Evolutionary conservation across 176 grass and related monocot species (phyloP).

Genomic region (Paspalum notatum): DNA sequence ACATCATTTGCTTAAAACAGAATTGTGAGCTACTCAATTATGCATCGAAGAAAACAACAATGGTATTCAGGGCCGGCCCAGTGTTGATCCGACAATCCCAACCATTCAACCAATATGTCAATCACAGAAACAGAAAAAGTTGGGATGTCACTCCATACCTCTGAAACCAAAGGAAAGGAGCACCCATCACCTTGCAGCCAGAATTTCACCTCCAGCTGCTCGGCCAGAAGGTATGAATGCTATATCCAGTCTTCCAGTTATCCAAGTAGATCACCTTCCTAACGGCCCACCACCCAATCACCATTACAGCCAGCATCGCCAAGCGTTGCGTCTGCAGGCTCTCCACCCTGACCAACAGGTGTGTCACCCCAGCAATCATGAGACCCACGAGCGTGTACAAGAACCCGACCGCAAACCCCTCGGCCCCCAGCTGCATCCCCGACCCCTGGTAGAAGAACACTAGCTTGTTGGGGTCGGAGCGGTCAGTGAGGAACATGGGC

Average conservation of each 20-base stretch:
- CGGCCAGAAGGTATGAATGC: slow-evolving; percentile 92
- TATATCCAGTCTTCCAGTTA: slow-evolving; percentile 99
- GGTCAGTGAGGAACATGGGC: slow-evolving; percentile 77
- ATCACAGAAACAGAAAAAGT: not conserved
- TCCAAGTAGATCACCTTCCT: slow-evolving; percentile 86
- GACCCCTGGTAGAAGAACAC: slow-evolving; percentile 96
- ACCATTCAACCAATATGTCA: slow-evolving; percentile 8
- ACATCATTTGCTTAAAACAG: not conserved
- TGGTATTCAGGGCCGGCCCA: not conserved
- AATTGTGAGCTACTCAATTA: slow-evolving; percentile 18
- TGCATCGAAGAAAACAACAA: not conserved
- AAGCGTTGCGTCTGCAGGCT: slow-evolving; percentile 64
- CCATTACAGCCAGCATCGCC: slow-evolving; percentile 71
- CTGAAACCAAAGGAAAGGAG: slow-evolving; percentile 36
- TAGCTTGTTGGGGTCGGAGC: slow-evolving; percentile 72
- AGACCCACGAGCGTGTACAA: slow-evolving; percentile 86
- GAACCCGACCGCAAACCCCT: slow-evolving; percentile 86
- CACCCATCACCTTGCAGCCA: not conserved
- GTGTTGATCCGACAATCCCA: not conserved
- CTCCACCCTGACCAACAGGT: slow-evolving; percentile 64
- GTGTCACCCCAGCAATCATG: slow-evolving; percentile 74
- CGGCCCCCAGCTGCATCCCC: slow-evolving; percentile 83
- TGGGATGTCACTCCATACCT: slow-evolving; percentile 41
- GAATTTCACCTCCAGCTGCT: slow-evolving; percentile 82
- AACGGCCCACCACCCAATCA: slow-evolving; percentile 76